Conservation (phyloP, 148 eudicot genomes). For the Rhododendron simsii region DNA sequence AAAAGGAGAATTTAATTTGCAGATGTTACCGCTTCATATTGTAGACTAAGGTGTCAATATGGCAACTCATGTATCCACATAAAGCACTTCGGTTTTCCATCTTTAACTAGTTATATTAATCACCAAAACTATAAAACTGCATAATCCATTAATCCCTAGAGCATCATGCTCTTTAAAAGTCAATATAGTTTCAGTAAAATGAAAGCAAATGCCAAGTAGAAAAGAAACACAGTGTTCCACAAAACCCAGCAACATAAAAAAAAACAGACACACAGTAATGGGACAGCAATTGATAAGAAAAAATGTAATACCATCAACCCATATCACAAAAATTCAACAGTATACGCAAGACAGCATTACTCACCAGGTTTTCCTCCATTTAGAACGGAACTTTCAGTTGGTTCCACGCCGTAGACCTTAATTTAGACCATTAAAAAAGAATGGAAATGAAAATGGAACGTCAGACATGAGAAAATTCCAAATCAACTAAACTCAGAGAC, state of each 20-base stretch:
- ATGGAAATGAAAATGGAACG: neutral
- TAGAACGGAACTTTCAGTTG: slow-evolving; percentile 73
- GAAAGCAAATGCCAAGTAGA: neutral
- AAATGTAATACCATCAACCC: neutral
- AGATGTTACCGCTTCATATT: neutral
- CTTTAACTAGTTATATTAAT: neutral
- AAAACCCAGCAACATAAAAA: neutral
- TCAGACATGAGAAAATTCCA: neutral
- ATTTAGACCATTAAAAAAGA: neutral
- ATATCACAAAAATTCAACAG: neutral
- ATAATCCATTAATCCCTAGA: neutral
- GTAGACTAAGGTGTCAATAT: neutral
- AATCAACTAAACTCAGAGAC: neutral
- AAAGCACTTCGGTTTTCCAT: neutral
- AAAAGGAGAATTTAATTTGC: neutral
- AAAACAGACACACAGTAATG: neutral
- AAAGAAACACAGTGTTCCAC: neutral
- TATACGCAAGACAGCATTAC: slow-evolving; percentile 7
- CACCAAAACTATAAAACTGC: neutral
- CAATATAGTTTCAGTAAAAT: neutral
- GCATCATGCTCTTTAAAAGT: neutral
- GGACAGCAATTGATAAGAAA: neutral
- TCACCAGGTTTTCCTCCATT: slow-evolving; percentile 80
- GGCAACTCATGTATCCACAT: neutral
- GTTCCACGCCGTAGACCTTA: slow-evolving; percentile 76